A percentile compares a stretch with the other conserved stretches of the same genome.
phyloP scores from a whole-genome alignment of 768 basidiomycete species.

The Suillus subluteus region DNA sequence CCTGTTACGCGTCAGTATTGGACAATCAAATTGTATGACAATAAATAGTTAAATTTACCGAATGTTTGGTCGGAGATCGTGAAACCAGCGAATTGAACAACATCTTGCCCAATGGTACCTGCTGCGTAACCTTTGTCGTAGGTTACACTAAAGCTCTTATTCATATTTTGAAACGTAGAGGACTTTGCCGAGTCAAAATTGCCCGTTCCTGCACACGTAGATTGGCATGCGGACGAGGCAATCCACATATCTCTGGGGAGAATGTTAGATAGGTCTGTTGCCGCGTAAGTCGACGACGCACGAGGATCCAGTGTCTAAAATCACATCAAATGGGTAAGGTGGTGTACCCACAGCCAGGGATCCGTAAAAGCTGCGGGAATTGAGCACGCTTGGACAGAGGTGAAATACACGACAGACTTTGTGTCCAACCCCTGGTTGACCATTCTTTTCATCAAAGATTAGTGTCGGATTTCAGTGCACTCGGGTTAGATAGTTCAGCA shows the following conservation, averaged over 20 bases:
- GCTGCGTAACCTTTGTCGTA: slow-evolving; percentile 51
- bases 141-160: slow-evolving; percentile 39
- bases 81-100: slow-evolving; percentile 75
- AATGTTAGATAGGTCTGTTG: slow-evolving; percentile 19
- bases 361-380: slow-evolving; percentile 35
- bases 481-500: neutral
- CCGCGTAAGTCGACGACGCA: slow-evolving; percentile 31
- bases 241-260: slow-evolving; percentile 54
- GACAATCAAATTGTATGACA: neutral
- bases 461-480: slow-evolving; percentile 13
- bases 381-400: slow-evolving; percentile 7
- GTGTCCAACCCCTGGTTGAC: slow-evolving; percentile 68
- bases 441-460: slow-evolving; percentile 41
- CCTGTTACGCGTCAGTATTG: slow-evolving; percentile 42
- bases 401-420: slow-evolving; percentile 41
- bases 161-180: slow-evolving; percentile 38
- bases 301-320: slow-evolving; percentile 55
- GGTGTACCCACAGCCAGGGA: slow-evolving; percentile 48
- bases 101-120: slow-evolving; percentile 57
- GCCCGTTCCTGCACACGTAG: slow-evolving; percentile 36
- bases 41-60: slow-evolving; percentile 38
- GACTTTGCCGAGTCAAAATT: slow-evolving; percentile 39
- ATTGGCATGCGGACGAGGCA: slow-evolving; percentile 36
- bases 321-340: slow-evolving; percentile 46
- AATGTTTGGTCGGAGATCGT: slow-evolving; percentile 58